Evolutionary conservation across 495 filamentous ascomycete genomes (phyloP), one percentile per base, ranked within the genome.

Genomic region (Xylaria venustula): DNA sequence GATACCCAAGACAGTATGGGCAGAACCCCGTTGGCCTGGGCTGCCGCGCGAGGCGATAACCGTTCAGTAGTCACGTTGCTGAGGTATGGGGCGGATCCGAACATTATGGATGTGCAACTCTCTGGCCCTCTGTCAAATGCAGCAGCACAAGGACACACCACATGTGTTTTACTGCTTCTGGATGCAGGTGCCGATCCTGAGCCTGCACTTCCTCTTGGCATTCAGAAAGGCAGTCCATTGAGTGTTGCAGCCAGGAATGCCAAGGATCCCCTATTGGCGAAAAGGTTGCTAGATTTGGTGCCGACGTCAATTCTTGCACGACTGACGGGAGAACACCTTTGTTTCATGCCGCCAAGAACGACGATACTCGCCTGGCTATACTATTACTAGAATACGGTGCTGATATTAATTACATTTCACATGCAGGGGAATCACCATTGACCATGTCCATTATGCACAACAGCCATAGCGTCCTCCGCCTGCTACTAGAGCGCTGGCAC

Each of bases 371-470:
- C 4, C 64, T 79, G 32, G 72, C 77, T 17, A 64, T 67, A 17
- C 26, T 79, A 46, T 57, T 82, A 9, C 66, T 83, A 42, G 75
- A 77, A 3, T 73, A 70, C 19, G 73, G 72, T 3, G 72, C 74
- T 0, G 65, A 81, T 45, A 69, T 81, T 46, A 73, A 83, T 61
- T 67, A 68, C 36, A 61, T 40, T 14, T 61, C 63, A 7, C 46
- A 42, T 17, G 45, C 44, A 20, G 60, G 56, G n/a, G 44, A 40
- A 19, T 68, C 68, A 41, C 66, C 67, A 12, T 55, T 71, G 7
- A 67, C 68, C 7, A 63, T 55, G 48, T 48, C 60, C 2, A 58
- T 63, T 15, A 59, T 37, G 2, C 50, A 63, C 22, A 74, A 74
- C 36, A 73, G 55, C 28, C 70, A 74, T 61, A 37, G 61, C 23